A percentile compares a stretch with the other conserved stretches of the same genome.
Evolutionary conservation across 306 rosid genomes (phyloP).

Genomic region (Castanea crenata): DNA sequence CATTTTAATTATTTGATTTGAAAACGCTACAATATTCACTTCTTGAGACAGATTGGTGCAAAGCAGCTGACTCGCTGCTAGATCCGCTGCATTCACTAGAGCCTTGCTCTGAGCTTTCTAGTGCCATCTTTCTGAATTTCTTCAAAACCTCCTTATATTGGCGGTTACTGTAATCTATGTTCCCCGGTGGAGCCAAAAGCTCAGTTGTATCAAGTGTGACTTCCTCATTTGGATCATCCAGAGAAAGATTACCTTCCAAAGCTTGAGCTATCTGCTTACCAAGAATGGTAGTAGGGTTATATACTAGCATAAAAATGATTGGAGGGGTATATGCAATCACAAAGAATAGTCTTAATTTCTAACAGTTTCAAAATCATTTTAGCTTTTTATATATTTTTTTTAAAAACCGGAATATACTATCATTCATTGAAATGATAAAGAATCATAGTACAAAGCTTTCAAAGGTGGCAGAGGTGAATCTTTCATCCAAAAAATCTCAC

Average conservation of each 20-base stretch:
- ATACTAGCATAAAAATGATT: background rate
- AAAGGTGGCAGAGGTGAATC: too few species aligned
- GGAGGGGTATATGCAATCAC: too few species aligned
- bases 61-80: slow-evolving; percentile 37
- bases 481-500: too few species aligned
- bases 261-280: slow-evolving; percentile 34
- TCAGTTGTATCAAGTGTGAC: slow-evolving; percentile 25
- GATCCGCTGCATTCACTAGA: slow-evolving; percentile 34
- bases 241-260: background rate
- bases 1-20: too few species aligned
- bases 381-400: too few species aligned
- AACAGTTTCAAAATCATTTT: too few species aligned
- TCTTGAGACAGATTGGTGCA: slow-evolving; percentile 37
- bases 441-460: too few species aligned
- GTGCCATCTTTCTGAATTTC: slow-evolving; percentile 37
- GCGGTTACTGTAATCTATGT: slow-evolving; percentile 23
- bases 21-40: slow-evolving; percentile 2
- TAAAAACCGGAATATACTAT: too few species aligned
- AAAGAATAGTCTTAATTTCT: too few species aligned
- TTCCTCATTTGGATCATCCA: slow-evolving; percentile 19
- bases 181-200: slow-evolving; percentile 16
- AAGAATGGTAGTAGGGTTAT: background rate
- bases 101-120: slow-evolving; percentile 31
- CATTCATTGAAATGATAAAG: too few species aligned
- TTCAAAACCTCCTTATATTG: slow-evolving; percentile 49